Conservation (phyloP, 768 basidiomycete genomes). For the Podaxis sp. region DNA sequence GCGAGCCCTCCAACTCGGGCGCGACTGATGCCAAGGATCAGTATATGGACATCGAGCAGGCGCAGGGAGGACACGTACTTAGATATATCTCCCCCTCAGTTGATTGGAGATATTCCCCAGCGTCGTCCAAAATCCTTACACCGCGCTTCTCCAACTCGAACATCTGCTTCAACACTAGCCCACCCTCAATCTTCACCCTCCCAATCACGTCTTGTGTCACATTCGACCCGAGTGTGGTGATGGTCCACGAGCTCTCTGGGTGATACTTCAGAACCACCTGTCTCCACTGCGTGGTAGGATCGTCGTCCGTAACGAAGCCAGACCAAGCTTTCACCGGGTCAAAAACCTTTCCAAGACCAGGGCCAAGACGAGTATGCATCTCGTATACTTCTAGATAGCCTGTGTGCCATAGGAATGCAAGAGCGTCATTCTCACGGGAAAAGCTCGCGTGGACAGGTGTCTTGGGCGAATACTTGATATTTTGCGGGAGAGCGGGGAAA, state of each 20-base stretch:
- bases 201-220: conserved; percentile 33
- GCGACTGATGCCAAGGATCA: conserved; percentile 14
- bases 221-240: conserved; percentile 43
- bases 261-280: conserved; percentile 30
- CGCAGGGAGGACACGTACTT: conserved; percentile 32
- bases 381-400: conserved; percentile 71
- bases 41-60: not conserved
- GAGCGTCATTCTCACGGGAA: conserved; percentile 50
- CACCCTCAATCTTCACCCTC: conserved; percentile 25
- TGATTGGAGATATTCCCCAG: conserved; percentile 37
- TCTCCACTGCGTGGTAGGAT: conserved; percentile 26
- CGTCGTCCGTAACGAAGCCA: conserved; percentile 24
- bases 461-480: conserved; percentile 19
- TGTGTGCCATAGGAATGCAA: conserved; percentile 71
- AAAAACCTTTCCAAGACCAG: conserved; percentile 59
- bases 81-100: conserved; percentile 46
- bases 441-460: conserved; percentile 70
- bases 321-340: conserved; percentile 46
- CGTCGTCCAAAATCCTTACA: conserved; percentile 46
- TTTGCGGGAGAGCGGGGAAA: conserved; percentile 21
- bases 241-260: conserved; percentile 17
- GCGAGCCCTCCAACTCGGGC: conserved; percentile 20
- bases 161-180: conserved; percentile 9
- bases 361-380: conserved; percentile 59
- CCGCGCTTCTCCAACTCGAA: conserved; percentile 37